These are phyloP conservation scores for Globisporangium cederbergense DNA, from an alignment of 352 stramenopile species.

Conservation along the genomic window DNA sequence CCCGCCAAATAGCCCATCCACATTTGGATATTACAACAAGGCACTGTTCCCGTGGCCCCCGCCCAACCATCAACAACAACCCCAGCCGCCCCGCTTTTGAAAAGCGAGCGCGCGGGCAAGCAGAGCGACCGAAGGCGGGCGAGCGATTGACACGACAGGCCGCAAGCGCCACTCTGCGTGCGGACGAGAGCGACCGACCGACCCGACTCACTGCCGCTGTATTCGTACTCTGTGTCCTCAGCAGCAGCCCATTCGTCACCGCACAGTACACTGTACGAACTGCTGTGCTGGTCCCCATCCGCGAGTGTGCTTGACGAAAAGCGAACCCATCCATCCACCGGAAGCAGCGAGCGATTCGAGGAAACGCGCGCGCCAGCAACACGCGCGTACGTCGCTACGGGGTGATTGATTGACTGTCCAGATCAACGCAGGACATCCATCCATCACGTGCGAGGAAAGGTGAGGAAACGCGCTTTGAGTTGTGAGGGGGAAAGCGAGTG, in stretches of 20 bases:
- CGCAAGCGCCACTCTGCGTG: background rate
- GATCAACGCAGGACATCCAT: background rate
- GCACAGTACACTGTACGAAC: background rate
- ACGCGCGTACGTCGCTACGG: background rate
- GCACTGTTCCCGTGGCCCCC: background rate
- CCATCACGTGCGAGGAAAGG: slow-evolving; percentile 10
- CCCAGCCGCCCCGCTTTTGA: slow-evolving; percentile 6
- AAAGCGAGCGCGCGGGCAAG: background rate
- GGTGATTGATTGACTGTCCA: background rate
- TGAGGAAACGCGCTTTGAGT: background rate
- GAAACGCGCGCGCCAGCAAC: background rate
- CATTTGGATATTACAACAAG: background rate
- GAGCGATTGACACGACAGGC: slow-evolving; percentile 6
- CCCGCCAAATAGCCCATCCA: background rate
- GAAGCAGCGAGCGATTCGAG: background rate
- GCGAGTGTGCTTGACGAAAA: slow-evolving; percentile 4
- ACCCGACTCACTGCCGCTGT: background rate
- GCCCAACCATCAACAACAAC: slow-evolving; percentile 3
- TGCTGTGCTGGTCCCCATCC: background rate
- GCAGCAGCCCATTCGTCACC: background rate
- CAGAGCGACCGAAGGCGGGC: background rate
- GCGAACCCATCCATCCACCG: slow-evolving; percentile 9
- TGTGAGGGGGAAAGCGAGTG: background rate
- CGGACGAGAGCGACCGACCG: background rate
- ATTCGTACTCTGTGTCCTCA: background rate